Conservation (phyloP, 805 yeast species). For the Lipomyces yamanashiensis region DNA sequence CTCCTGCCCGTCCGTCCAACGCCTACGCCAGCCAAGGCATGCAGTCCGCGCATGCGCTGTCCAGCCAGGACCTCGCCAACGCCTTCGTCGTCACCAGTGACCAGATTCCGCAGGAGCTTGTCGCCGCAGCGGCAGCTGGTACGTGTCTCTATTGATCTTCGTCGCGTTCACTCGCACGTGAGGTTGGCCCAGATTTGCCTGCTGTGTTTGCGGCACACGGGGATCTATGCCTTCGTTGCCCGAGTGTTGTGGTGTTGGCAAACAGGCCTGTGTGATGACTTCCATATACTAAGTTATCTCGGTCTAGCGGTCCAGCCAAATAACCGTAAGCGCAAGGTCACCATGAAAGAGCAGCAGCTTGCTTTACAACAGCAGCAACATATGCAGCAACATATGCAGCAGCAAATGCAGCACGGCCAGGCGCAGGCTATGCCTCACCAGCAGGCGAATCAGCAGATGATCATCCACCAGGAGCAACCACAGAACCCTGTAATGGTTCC, state of each 20-base stretch:
- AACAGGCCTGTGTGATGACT: not conserved
- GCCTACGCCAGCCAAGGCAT: conserved; percentile 9
- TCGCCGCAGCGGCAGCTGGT: conserved; percentile 25
- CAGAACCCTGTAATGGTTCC: conserved; percentile 4
- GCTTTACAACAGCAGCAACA: conserved; percentile 15
- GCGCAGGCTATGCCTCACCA: conserved; percentile 9
- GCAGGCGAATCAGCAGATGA: conserved; percentile 14
- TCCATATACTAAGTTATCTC: not conserved
- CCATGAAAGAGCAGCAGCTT: conserved; percentile 3
- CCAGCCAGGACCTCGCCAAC: conserved; percentile 16
- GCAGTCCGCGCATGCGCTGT: conserved; percentile 12
- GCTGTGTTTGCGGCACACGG: not conserved
- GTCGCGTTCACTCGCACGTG: not conserved
- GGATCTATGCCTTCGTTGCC: not conserved
- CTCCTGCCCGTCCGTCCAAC: conserved; percentile 7
- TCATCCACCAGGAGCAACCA: conserved; percentile 20
- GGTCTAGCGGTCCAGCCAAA: conserved; percentile 12
- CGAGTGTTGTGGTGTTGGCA: not conserved
- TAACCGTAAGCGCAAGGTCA: conserved; percentile 15
- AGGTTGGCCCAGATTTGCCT: not conserved
- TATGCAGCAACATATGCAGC: conserved; percentile 15
- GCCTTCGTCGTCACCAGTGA: conserved; percentile 19
- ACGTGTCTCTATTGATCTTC: not conserved
- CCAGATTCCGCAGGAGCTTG: conserved; percentile 25
- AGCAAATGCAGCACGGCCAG: conserved; percentile 11